phyloP scores from a whole-genome alignment of 2,329 filamentous ascomycete genomes.

The Trichoderma semiorbis region DNA sequence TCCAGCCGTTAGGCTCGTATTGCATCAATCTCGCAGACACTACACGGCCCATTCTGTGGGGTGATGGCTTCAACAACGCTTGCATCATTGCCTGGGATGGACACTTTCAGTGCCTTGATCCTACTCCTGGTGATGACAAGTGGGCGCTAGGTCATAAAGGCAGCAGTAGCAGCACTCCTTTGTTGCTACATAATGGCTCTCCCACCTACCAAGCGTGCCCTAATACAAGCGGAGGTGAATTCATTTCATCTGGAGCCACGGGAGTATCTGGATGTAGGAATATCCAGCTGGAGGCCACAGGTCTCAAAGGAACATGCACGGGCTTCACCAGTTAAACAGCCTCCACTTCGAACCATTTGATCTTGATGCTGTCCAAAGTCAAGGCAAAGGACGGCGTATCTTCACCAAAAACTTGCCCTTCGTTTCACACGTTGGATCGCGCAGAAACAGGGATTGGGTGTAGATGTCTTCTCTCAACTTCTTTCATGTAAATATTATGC shows the following conservation, averaged over 20 bases:
- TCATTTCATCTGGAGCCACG: slow-evolving; percentile 25
- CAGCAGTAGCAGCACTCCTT: slow-evolving; percentile 21
- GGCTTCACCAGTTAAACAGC: background rate
- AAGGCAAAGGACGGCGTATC: background rate
- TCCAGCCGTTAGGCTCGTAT: slow-evolving; percentile 29
- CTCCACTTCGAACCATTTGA: background rate
- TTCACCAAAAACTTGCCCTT: background rate
- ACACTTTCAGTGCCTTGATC: slow-evolving; percentile 33
- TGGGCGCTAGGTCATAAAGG: slow-evolving; percentile 28
- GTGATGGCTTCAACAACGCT: slow-evolving; percentile 30
- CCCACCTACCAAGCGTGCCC: slow-evolving; percentile 29
- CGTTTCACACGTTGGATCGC: background rate
- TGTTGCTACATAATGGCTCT: slow-evolving; percentile 27
- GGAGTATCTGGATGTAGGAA: slow-evolving; percentile 25
- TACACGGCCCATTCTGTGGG: slow-evolving; percentile 25
- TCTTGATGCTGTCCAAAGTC: background rate
- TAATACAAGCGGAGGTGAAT: slow-evolving; percentile 22
- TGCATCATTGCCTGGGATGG: slow-evolving; percentile 30
- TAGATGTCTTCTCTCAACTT: background rate
- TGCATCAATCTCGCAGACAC: slow-evolving; percentile 29
- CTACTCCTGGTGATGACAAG: slow-evolving; percentile 28
- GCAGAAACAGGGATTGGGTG: background rate
- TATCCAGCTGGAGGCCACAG: slow-evolving; percentile 26
- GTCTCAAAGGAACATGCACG: slow-evolving; percentile 28
- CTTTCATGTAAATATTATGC: slow-evolving; percentile 2